Evolutionary conservation across 148 eudicot genomes (phyloP).

Genomic region (Rhododendron vialii): DNA sequence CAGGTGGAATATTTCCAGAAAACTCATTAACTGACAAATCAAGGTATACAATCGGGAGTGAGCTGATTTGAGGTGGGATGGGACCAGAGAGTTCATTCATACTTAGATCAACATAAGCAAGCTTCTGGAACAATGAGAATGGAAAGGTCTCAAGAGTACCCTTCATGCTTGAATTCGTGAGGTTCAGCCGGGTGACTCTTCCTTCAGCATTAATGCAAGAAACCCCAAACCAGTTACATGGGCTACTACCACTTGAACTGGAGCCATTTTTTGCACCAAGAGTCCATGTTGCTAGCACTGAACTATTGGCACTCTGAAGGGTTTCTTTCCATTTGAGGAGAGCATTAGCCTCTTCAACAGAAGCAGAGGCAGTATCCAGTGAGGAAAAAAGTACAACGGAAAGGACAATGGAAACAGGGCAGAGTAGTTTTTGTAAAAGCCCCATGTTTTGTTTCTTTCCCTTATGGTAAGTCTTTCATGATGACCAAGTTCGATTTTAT

Average conservation of each 20-base stretch:
- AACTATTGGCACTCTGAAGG: slow-evolving; percentile 19
- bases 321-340: slow-evolving; percentile 34
- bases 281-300: slow-evolving; percentile 33
- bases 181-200: background rate
- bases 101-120: background rate
- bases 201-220: background rate
- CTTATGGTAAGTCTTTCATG: background rate
- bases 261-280: background rate
- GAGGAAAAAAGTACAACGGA: background rate
- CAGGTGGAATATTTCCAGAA: background rate
- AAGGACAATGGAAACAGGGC: background rate
- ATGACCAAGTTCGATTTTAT: background rate
- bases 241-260: background rate
- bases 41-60: background rate
- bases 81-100: background rate
- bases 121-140: background rate
- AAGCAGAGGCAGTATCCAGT: slow-evolving; percentile 2
- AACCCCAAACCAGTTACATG: slow-evolving; percentile 41
- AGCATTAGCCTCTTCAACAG: slow-evolving; percentile 28
- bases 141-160: background rate
- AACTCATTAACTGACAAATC: background rate
- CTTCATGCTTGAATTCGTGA: background rate
- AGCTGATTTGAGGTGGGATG: background rate
- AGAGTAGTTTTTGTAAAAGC: background rate
- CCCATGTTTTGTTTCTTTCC: background rate